phyloP scores from a whole-genome alignment of 257 asterid species.

The Handroanthus guayacan region DNA sequence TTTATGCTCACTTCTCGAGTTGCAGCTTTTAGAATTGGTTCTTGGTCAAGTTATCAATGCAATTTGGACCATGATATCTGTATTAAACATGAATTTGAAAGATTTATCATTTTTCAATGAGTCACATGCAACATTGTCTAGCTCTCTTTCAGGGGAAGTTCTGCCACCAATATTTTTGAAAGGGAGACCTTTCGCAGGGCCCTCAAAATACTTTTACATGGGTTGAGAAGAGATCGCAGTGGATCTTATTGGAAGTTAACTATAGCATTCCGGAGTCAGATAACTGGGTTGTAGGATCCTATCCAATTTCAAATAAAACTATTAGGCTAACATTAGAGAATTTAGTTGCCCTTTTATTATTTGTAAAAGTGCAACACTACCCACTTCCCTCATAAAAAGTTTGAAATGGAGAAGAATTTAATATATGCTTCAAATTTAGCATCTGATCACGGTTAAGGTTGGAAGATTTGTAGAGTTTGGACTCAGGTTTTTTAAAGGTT shows the following conservation, averaged over 20 bases:
- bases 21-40: neutral
- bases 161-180: too few relatives aligned
- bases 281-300: neutral
- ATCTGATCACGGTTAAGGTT: neutral
- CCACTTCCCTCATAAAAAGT: neutral
- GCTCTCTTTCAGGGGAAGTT: neutral
- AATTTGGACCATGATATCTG: conserved; percentile 1
- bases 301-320: neutral
- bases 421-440: neutral
- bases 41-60: conserved; percentile 1
- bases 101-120: neutral
- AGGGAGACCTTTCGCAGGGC: too few relatives aligned
- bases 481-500: neutral
- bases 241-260: neutral
- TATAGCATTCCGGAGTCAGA: neutral
- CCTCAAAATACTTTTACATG: neutral
- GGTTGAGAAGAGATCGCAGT: neutral
- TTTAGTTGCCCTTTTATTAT: neutral
- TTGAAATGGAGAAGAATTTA: neutral
- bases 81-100: conserved; percentile 15
- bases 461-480: neutral
- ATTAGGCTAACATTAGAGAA: neutral
- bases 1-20: conserved; percentile 7
- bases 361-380: neutral
- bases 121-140: neutral